Conservation (phyloP, 1,284 basidiomycete species). For the Cryptococcus sp. region DNA sequence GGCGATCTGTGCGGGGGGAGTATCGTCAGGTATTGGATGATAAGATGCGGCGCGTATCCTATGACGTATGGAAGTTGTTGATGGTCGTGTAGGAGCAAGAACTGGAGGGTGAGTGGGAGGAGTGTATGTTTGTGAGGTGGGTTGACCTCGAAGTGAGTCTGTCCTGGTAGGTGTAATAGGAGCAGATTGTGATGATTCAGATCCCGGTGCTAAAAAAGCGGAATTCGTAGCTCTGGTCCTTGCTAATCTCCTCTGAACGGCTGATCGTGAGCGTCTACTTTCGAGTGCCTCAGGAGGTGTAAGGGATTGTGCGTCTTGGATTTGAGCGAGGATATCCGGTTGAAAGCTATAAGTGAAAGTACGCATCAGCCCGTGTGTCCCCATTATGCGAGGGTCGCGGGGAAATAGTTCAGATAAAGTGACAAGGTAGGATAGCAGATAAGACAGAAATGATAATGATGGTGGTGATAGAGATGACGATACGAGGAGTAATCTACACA, state of each 20-base stretch:
- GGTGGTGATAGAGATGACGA: too few relatives aligned
- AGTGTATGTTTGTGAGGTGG: neutral
- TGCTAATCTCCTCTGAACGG: neutral
- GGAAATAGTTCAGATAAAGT: too few relatives aligned
- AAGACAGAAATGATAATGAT: too few relatives aligned
- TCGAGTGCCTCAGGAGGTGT: neutral
- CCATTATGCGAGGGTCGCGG: too few relatives aligned
- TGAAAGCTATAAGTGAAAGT: neutral
- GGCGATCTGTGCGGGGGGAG: neutral
- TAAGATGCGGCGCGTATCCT: neutral
- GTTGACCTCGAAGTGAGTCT: too few relatives aligned
- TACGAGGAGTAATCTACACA: too few relatives aligned
- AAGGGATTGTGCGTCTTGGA: neutral
- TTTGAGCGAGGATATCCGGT: conserved; percentile 1
- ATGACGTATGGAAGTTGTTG: neutral
- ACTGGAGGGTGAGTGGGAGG: neutral
- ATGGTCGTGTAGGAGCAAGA: neutral
- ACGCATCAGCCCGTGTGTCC: neutral
- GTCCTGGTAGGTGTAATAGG: neutral
- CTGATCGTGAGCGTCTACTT: neutral
- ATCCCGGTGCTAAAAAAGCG: neutral
- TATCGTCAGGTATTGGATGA: neutral
- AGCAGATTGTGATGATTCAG: neutral
- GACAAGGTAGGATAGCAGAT: too few relatives aligned
- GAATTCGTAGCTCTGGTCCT: neutral